Evolutionary conservation across 495 filamentous ascomycete genomes (phyloP), one percentile per base, ranked within the genome.

Genomic region (Aspergillus incahuasiensis): DNA sequence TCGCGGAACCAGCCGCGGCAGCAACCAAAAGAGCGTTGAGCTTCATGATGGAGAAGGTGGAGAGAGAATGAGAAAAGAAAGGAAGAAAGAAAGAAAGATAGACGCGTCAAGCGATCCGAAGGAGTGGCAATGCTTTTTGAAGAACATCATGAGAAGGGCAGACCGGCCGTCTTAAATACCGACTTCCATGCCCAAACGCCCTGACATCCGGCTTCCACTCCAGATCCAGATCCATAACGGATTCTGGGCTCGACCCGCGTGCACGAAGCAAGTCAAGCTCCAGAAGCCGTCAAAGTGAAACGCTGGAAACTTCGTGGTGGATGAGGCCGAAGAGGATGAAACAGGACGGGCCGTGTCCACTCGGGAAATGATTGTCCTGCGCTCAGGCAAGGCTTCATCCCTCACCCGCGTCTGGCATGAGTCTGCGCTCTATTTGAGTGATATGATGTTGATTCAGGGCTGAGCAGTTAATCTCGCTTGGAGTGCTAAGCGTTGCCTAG

Each of bases 1-100:
- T 56, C 49, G 63, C 63, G 48, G 63, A 60, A 48, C 60, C 68
- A 20, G 66, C 64, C 51, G 54, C 63, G 25, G 62, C 62, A 43
- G 66, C 68, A 12, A 69, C 58, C 34, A 58, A 52, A 54, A 56
- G 58, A 44, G 20, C 52, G 43, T 54, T 55, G 20, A 72, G 46
- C 57, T 60, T 72, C 68, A 72, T 72, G n/a, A 13, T 52, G 56
- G 21, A 44, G 34, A 40, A 35, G 28, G n/a, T n/a, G 13, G 19
- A 11, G 24, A 24, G 34, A 45, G 41, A 38, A 35, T 12, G 20
- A 15, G 21, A 35, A 38, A 45, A 15, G 20, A 15, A 46, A 2
- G 32, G 12, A 35, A 35, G 32, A 35, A 45, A 35, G 40, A 38
- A 45, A 21, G n/a, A n/a, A 24, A 15, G 30, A n/a, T 15, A 13